Evolutionary conservation across 2,329 filamentous ascomycete species (phyloP), one percentile per base, ranked within the genome.

Genomic region (Amauroascus verrucosus): DNA sequence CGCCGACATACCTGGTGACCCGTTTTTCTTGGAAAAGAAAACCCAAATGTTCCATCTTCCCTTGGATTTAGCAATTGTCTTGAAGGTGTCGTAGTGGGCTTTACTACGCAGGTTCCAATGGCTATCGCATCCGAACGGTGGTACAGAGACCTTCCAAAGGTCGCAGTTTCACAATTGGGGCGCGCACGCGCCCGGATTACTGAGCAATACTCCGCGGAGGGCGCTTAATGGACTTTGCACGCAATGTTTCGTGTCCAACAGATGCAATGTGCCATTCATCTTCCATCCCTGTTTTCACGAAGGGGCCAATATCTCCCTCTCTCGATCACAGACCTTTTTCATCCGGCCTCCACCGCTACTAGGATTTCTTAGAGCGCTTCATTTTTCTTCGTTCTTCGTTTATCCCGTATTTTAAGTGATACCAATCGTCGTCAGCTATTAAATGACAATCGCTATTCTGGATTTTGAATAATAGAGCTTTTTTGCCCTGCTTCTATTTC

Each of bases 281-380:
- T 33, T 55, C 9, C 54, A 22, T 52, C 44, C 16, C 41, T 33
- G 43, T 55, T 49, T 33, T 30, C 44, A 45, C n/a, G n/a, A n/a
- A 55, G 53, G 3, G 50, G 44, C 49, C 54, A 55, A 44, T 55
- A 49, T n/a, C 32, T 52, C 24, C 28, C 38, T n/a, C 32, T 52
- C 24, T 37, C 38, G n/a, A 48, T 48, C 41, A 30, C 54, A 35
- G 52, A 26, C 26, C 26, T 5, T 30, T 30, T 30, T 30, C 26
- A 4, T 30, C 26, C 26, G 26, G 26, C 26, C 9, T 30, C 9
- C 9, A 9, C 26, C 9, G 26, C 9, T 30, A 30, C 5, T 30
- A 30, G 5, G 5, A 5, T 9, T 30, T 30, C 26, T 30, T 30
- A 5, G 26, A 30, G 9, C 26, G 26, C 26, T 9, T 30, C 26